phyloP scores from a whole-genome alignment of 2,329 filamentous ascomycete genomes.

The Beauveria sp. region DNA sequence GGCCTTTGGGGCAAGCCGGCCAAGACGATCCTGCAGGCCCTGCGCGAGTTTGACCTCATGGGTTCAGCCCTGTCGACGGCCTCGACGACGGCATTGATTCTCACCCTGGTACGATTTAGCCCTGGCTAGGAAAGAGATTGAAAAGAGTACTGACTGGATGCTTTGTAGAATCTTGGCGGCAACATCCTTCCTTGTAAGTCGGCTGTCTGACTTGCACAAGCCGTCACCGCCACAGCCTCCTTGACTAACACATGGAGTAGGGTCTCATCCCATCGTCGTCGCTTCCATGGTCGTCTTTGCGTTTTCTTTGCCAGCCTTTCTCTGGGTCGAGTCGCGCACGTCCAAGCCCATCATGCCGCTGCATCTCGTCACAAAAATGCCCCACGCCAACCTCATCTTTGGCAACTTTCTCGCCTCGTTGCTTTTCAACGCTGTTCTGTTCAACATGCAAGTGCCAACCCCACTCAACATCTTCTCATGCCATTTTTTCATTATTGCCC shows the following conservation, averaged over 20 bases:
- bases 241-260: slow-evolving; percentile 19
- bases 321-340: slow-evolving; percentile 44
- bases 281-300: slow-evolving; percentile 40
- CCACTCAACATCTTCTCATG: too few relatives aligned
- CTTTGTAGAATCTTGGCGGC: slow-evolving; percentile 48
- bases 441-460: slow-evolving; percentile 42
- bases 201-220: neutral
- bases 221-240: neutral
- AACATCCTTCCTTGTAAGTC: slow-evolving; percentile 52
- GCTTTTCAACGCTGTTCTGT: slow-evolving; percentile 47
- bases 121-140: neutral
- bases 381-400: slow-evolving; percentile 51
- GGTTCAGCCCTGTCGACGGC: slow-evolving; percentile 47
- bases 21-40: slow-evolving; percentile 36
- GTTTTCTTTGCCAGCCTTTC: slow-evolving; percentile 40
- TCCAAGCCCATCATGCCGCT: slow-evolving; percentile 54
- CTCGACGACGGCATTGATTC: slow-evolving; percentile 48
- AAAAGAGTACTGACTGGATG: neutral
- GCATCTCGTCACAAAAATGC: slow-evolving; percentile 38
- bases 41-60: slow-evolving; percentile 48
- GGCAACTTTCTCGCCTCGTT: slow-evolving; percentile 45
- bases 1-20: slow-evolving; percentile 39
- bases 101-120: slow-evolving; percentile 42
- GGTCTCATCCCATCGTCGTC: slow-evolving; percentile 53
- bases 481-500: too few relatives aligned